These are phyloP conservation scores for Amylocarpus encephaloides DNA, from an alignment of 2,329 filamentous ascomycete species.

Conservation along the genomic window DNA sequence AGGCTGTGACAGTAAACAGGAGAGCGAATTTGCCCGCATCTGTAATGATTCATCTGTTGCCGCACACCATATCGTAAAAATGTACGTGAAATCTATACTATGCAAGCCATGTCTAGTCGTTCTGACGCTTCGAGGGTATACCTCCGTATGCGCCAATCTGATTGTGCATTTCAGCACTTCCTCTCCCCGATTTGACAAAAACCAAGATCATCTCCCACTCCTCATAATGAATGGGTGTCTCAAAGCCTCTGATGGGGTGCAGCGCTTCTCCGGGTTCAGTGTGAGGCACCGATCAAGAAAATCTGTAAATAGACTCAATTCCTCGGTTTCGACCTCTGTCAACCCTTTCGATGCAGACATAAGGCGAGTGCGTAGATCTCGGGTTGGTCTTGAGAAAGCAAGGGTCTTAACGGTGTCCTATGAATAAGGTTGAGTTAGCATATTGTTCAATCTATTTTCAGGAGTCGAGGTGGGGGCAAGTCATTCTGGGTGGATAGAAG, in stretches of 20 bases:
- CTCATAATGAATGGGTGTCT: slow-evolving; percentile 74
- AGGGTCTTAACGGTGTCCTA: slow-evolving; percentile 64
- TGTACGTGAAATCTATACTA: no score
- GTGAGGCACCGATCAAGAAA: slow-evolving; percentile 81
- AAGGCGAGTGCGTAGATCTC: slow-evolving; percentile 76
- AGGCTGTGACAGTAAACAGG: no score
- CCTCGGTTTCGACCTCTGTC: slow-evolving; percentile 65
- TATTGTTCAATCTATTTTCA: slow-evolving; percentile 6
- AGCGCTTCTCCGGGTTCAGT: slow-evolving; percentile 87
- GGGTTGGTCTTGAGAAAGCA: slow-evolving; percentile 65
- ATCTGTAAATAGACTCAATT: slow-evolving; percentile 79
- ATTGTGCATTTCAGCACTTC: no score
- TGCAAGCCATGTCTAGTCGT: no score
- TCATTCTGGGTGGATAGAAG: slow-evolving; percentile 4
- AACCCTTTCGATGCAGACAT: slow-evolving; percentile 68
- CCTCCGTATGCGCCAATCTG: no score
- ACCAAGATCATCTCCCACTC: background rate
- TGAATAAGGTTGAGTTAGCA: slow-evolving; percentile 16
- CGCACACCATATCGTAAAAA: no score
- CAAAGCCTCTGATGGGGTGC: slow-evolving; percentile 79
- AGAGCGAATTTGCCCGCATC: no score
- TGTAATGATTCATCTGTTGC: no score
- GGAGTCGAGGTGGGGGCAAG: background rate
- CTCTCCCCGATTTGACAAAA: no score
- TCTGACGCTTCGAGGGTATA: no score